Base-by-base conservation (phyloP, 2,329 filamentous ascomycete species). In the Thielaviopsis ethacetica region DNA sequence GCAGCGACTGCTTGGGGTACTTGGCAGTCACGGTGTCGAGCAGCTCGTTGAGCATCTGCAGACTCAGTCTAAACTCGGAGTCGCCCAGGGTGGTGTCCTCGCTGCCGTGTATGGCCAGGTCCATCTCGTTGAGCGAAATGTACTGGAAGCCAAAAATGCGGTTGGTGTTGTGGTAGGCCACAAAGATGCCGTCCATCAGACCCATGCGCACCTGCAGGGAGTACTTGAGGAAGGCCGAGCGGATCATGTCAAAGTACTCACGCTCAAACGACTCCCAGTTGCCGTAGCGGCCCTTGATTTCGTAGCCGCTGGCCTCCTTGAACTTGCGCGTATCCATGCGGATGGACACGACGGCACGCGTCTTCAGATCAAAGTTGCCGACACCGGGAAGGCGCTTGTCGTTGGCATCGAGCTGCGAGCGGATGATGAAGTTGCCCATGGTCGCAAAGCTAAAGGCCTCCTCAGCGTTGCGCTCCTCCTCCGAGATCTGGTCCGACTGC, bases 61-160 rank as follows among this genome's bases (percentile, higher is more conserved):
- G 66, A 71, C 90, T 96, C 30, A 88, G 70, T 67, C 84, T 85
- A 72, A 97, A 97, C 68, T 98, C 93, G 53, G 79, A 74, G 66
- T 96, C 84, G 22, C 94, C 94, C 5, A 95, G 71, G 19, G 66
- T 68, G 0, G 75, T 75, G 65, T 90, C 76, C 0, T 69, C 66
- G 56, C 88, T 85, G 22, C 89, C 90, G 68, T 98, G 94, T n/a
- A 98, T 71, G 0, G 88, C 80, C n/a, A 77, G 68, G 68, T 98
- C 93, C 85, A 98, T 90, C 67, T 98, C 93, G 3, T 80, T 69
- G 15, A 97, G 72, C 61, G 83, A 84, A 62, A 98, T 79, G 68
- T 98, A 98, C 70, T 98, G 93, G 70, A 98, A 98, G 5, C 93
- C 93, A 68, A 98, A 98, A 55, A 98, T 95, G 59, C 91, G 86